Base-by-base conservation (phyloP, 257 asterid species). In the Sherardia arvensis region DNA sequence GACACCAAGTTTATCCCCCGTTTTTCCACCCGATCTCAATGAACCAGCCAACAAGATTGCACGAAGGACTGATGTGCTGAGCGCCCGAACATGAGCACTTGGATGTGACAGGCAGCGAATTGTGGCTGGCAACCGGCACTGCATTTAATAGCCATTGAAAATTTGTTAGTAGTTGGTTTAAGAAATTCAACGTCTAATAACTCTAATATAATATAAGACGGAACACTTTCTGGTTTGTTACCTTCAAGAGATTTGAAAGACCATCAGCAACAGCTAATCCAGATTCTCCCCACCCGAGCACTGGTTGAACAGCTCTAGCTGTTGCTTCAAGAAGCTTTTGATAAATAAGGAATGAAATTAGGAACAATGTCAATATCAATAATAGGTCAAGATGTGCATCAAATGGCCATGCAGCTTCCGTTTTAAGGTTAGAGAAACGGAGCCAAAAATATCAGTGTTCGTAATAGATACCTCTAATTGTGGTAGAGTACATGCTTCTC, bases 401-500 rank as follows among this genome's bases (percentile, higher is more conserved):
- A 30, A 26, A 59, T 30, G 17, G 20, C 22, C 3, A 49, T 3
- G 20, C 12, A 20, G 56, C 17, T 18, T 20, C 20, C 12, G 2
- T 49, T 21, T 20, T 15, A 49, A 49, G 26, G 11, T 7, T 18
- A 49, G 51, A 43, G 21, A 43, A 43, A 43, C 6, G 20, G 51
- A 15, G 51, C 21, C 22, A 22, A 62, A 33, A 53, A 58, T 1
- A 18, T 69, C 61, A 29, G 51, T 22, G 51, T 59, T 30, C 9
- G 20, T 56, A 9, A 62, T 57, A 25, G 47, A 56, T 75, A 93
- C 99, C 99, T 93, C 99, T 56, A 93, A 84, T 79, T 93, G 99
- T 0, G 97, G 96, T 69, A 90, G 81, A 74, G 99, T 93, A 86
- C 97, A 93, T 61, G 99, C 99, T 90, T 90, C 99, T 61, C 97